A percentile compares a stretch with the other conserved stretches of the same genome.
Conservation (phyloP, 768 basidiomycete species). For the Nidularia sp. region DNA sequence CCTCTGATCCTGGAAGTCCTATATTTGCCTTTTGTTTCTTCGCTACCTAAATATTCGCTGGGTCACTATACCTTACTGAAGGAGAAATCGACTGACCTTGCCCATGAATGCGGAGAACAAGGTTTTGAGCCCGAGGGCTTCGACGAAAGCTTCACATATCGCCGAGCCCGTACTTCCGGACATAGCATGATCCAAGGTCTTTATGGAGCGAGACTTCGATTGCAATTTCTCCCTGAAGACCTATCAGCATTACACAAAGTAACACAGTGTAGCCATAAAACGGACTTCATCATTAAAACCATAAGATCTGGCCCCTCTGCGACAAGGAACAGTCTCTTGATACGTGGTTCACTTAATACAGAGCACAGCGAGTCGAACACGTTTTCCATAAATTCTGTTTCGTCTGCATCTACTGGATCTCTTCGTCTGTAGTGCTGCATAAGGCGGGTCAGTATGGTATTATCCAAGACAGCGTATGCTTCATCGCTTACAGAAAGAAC, state of each 20-base stretch:
- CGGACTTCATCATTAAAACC: slow-evolving; percentile 96
- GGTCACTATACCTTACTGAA: neutral
- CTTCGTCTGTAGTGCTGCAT: slow-evolving; percentile 79
- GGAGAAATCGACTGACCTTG: slow-evolving; percentile 49
- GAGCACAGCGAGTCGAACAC: slow-evolving; percentile 90
- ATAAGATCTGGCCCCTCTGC: slow-evolving; percentile 95
- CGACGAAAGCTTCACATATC: slow-evolving; percentile 82
- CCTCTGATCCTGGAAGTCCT: slow-evolving; percentile 62
- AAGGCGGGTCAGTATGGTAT: slow-evolving; percentile 7
- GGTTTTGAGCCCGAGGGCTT: slow-evolving; percentile 82
- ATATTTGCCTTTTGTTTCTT: slow-evolving; percentile 62
- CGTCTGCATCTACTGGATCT: slow-evolving; percentile 84
- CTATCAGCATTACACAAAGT: neutral
- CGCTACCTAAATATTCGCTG: slow-evolving; percentile 23
- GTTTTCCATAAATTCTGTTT: slow-evolving; percentile 98
- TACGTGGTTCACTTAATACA: slow-evolving; percentile 68
- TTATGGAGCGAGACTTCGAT: slow-evolving; percentile 80
- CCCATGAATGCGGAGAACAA: slow-evolving; percentile 93
- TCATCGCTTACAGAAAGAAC: slow-evolving; percentile 66
- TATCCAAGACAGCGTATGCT: slow-evolving; percentile 1
- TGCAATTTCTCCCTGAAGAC: slow-evolving; percentile 71
- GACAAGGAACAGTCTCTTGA: slow-evolving; percentile 80
- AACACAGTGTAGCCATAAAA: slow-evolving; percentile 4
- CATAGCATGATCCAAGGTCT: slow-evolving; percentile 88
- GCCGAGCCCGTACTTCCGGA: slow-evolving; percentile 67